Evolutionary conservation across 2,329 filamentous ascomycete species (phyloP), one percentile per base, ranked within the genome.

Genomic region (Clonostachys sp.): DNA sequence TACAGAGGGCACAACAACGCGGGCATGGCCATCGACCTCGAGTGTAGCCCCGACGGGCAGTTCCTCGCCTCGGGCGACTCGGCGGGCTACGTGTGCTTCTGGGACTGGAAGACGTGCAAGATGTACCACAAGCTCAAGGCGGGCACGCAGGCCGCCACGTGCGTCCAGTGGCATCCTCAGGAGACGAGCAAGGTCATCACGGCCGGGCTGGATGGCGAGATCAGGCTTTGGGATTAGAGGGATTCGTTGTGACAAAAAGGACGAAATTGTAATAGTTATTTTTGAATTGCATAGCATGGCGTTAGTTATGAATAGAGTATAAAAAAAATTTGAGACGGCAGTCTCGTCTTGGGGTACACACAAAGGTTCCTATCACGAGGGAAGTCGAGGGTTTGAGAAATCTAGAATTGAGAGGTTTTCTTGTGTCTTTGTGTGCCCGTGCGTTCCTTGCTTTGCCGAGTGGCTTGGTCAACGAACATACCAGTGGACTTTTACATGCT

Each of bases 41-140:
- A 87, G 45, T 87, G 95, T 61, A 90, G 84, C 58, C 89, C 91
- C 1, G 94, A 97, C 63, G 94, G 94, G 1, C 90, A 95, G 62
- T 95, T 96, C 64, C 75, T 99, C 47, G 86, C 84, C 17, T 88
- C 82, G 16, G 94, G 94, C 51, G 94, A 99, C 66, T 89, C 83
- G 45, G 90, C 82, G 14, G 94, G 95, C 35, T 96, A 82, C 60
- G 83, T 96, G 43, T 95, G 89, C 68, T 96, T 97, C 71, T 99
- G 91, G 90, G 94, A 97, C 68, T 99, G 91, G 89, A 99, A 99
- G 80, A 96, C 91, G 38, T 95, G 92, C 67, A 97, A 96, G 72
- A 92, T 99, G 91, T 96, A 90, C 70, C 90, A 96, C 71, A 97
- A 97, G 77, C 83, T 99, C 54, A 82, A 87, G 68, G 91, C 90